Evolutionary conservation across 2,329 filamentous ascomycete species (phyloP), one percentile per base, ranked within the genome.

Genomic region (Bretziella fagacearum): DNA sequence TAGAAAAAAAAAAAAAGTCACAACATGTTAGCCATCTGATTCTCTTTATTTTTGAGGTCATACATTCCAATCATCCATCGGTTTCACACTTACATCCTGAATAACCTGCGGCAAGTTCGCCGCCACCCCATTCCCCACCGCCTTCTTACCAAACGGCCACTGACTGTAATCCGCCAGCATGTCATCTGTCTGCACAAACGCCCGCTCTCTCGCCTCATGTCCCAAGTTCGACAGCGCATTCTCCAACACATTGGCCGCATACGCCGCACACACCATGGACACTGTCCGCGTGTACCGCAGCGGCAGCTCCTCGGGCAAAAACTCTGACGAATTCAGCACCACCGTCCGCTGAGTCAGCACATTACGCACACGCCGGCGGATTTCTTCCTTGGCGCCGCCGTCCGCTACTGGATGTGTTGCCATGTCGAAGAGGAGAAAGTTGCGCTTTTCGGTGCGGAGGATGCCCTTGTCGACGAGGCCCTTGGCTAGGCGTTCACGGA

Each of bases 401-500:
- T 98, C 91, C 53, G 86, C 89, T 50, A 98, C 87, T 35, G 91
- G 91, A 63, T 98, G 91, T 54, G 91, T 98, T 49, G 91, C 91
- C 91, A 98, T 98, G 67, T 98, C 91, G 70, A 98, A 98, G 54
- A 98, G 82, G 54, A 98, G 75, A 69, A 98, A 98, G 70, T 98
- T 98, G 65, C 86, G 85, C 71, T 98, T 98, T 65, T 98, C 91
- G 52, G 91, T 98, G 57, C 91, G 84, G 50, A 98, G 76, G 61
- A 98, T 94, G 59, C 91, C 91, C 69, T 98, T 98, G 69, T 98
- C 91, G 54, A 98, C 91, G 39, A 98, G 77, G 27, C 91, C 91
- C 66, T 98, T 98, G 59, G 87, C 89, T 49, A 98, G 74, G 49
- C 91, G 84, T 69, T 98, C 91, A 60, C 91, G 86, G 50, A 98